Evolutionary conservation across 768 basidiomycete genomes (phyloP).

Genomic region (Podaxis sp.): DNA sequence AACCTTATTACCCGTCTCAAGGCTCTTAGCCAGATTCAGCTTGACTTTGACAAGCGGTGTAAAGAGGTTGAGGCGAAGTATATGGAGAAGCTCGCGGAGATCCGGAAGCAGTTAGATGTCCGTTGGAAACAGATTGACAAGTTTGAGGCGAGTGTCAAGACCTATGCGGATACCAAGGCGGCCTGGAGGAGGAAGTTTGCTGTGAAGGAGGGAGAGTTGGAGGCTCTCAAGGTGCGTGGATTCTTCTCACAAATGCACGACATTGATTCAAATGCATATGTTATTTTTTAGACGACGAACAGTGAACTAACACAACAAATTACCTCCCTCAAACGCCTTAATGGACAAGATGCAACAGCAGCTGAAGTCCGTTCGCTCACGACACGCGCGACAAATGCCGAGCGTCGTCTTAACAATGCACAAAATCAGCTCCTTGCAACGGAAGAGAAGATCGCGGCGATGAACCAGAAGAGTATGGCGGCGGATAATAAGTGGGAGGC

Average conservation of each 20-base stretch:
- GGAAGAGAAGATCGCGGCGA: slow-evolving; percentile 78
- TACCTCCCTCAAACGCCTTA: slow-evolving; percentile 48
- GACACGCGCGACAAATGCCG: slow-evolving; percentile 78
- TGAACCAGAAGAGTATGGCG: slow-evolving; percentile 67
- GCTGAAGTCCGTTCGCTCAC: slow-evolving; percentile 64
- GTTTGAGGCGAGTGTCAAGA: slow-evolving; percentile 84
- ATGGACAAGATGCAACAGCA: slow-evolving; percentile 55
- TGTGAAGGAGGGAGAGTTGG: slow-evolving; percentile 88
- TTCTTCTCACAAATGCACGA: background rate
- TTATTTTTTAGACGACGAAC: slow-evolving; percentile 58
- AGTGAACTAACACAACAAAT: slow-evolving; percentile 67
- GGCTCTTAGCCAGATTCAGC: slow-evolving; percentile 77
- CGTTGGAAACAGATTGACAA: slow-evolving; percentile 93
- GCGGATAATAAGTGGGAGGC: slow-evolving; percentile 94
- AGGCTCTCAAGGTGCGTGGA: slow-evolving; percentile 70
- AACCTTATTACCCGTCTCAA: slow-evolving; percentile 88
- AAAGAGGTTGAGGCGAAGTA: slow-evolving; percentile 78
- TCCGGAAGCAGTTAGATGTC: slow-evolving; percentile 84
- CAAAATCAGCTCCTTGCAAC: slow-evolving; percentile 81
- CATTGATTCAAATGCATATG: background rate
- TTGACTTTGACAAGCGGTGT: slow-evolving; percentile 80
- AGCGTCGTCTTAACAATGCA: slow-evolving; percentile 81
- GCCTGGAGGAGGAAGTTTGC: slow-evolving; percentile 77
- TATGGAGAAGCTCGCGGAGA: slow-evolving; percentile 67
- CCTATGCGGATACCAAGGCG: slow-evolving; percentile 75